Evolutionary conservation across 169 alveolate species (phyloP), one percentile per base, ranked within the genome.

Genomic region (Plasmodium gonderi): DNA sequence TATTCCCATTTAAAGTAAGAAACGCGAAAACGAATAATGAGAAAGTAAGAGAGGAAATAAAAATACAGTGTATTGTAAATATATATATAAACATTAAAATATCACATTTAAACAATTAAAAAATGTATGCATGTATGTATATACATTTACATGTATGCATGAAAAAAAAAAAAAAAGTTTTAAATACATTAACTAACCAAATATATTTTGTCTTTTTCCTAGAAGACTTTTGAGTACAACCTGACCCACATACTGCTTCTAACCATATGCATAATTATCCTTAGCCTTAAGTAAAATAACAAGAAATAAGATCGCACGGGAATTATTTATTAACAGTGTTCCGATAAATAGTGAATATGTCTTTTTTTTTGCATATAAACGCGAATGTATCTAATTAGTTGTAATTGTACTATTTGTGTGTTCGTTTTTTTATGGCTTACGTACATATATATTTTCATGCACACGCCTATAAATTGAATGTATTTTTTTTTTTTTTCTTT

Each of bases 211-310:
- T 82, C 36, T 26, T 68, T 85, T 54, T 51, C 38, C 65, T 54
- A 49, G 77, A 44, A 72, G 64, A 85, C 77, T 44, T 85, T 85
- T 33, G 92, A 85, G 68, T 85, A 85, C 78, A 85, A 85, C 79
- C 79, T 85, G 69, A 85, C 92, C 33, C 92, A 85, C 78, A 85
- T 85, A 72, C 45, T 85, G 44, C 92, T 85, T 44, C 79, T 85
- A 33, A 85, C 92, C 78, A 74, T 85, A 85, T 85, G 92, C 45
- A 85, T 85, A 74, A 85, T 85, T 77, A 74, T 85, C 17, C 92
- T 85, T 85, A 85, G 92, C 42, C 79, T 85, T n/a, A 85, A 85
- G 92, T 85, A 85, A 85, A 40, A 64, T 33, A 54, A 51, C 7
- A 40, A 80, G 14, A 80, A 45, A 64, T 33, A 29, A 36, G 6